These are phyloP conservation scores for Rhizopogon salebrosus DNA, from an alignment of 768 basidiomycete species.

Conservation along the genomic window DNA sequence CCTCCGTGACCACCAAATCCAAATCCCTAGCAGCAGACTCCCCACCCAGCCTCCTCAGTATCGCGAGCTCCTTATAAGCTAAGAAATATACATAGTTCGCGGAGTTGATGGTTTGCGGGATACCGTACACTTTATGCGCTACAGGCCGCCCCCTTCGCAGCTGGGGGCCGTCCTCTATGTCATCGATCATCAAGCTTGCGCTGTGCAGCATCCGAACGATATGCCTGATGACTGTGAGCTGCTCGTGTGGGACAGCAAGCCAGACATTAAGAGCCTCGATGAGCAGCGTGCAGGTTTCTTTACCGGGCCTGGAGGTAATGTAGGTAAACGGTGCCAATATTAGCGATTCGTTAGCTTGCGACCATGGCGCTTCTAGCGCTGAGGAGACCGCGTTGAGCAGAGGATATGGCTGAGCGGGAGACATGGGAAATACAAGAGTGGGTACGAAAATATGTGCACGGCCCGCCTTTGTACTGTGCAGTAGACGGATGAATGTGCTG, in stretches of 20 bases:
- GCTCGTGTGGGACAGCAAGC: constrained; percentile 75
- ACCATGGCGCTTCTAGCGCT: constrained; percentile 8
- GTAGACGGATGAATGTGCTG: no score
- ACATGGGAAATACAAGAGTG: neutral
- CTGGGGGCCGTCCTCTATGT: constrained; percentile 90
- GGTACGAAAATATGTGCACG: no score
- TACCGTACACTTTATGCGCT: constrained; percentile 92
- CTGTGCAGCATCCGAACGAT: constrained; percentile 94
- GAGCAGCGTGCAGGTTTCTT: constrained; percentile 83
- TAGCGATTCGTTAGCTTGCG: constrained; percentile 31
- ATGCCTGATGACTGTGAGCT: constrained; percentile 66
- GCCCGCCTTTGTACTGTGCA: no score
- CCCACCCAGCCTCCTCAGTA: constrained; percentile 27
- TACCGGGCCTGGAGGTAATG: constrained; percentile 79
- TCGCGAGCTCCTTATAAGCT: constrained; percentile 74
- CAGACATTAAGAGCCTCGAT: constrained; percentile 92
- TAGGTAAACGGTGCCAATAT: constrained; percentile 88
- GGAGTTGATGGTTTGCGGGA: constrained; percentile 95
- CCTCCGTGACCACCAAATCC: constrained; percentile 37
- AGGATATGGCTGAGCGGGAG: neutral
- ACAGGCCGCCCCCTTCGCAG: constrained; percentile 82
- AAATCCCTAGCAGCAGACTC: constrained; percentile 83
- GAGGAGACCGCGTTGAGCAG: neutral
- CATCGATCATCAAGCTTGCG: constrained; percentile 92
- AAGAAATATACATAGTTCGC: constrained; percentile 97